Base-by-base conservation (phyloP, 495 filamentous ascomycete species). In the Neurospora sp. region DNA sequence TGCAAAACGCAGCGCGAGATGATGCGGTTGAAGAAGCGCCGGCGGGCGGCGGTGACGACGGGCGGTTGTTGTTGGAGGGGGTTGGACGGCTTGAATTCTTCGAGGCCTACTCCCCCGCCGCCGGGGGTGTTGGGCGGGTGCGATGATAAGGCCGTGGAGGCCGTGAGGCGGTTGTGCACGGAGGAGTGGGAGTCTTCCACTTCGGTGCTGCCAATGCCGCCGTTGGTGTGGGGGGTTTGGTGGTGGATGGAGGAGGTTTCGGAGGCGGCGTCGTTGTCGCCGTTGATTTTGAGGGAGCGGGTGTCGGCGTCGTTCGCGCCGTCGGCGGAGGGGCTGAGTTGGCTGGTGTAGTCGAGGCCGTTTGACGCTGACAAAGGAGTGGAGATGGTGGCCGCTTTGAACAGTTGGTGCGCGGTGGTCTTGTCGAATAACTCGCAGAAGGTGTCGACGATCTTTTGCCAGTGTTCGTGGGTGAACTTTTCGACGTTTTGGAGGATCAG, bases 1-100 rank as follows among this genome's bases (percentile, higher is more conserved):
- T 98, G 96, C 16, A 99, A 86, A 12, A 99, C 96, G 81, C 96
- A 99, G 77, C 95, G 95, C n/a, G 93, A 97, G 82, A 99, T 99
- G 80, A 99, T 99, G 76, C 95, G 92, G 82, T 98, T 99, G 87
- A 99, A 99, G 83, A 97, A 97, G 35, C 93, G 91, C n/a, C 96
- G 90, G 37, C 96, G 91, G 2, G 95, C 93, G 3, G 93, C 93
- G 8, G 96, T 98, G 12, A 99, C 94, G 2, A 94, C 92, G 39
- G 97, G 87, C 0, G 96, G 93, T 71, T 97, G 93, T 79, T 95
- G 93, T 78, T 93, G 91, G 10, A 94, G 85, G 7, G 85, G 85
- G 62, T 88, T 88, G 74, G 88, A 88, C 20, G 93, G 93, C 49
- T 90, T 91, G 84, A 96, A 99, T 77, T 98, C 96, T 80, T 98